Evolutionary conservation across 495 filamentous ascomycete genomes (phyloP).

Genomic region (Sporormia fimetaria): DNA sequence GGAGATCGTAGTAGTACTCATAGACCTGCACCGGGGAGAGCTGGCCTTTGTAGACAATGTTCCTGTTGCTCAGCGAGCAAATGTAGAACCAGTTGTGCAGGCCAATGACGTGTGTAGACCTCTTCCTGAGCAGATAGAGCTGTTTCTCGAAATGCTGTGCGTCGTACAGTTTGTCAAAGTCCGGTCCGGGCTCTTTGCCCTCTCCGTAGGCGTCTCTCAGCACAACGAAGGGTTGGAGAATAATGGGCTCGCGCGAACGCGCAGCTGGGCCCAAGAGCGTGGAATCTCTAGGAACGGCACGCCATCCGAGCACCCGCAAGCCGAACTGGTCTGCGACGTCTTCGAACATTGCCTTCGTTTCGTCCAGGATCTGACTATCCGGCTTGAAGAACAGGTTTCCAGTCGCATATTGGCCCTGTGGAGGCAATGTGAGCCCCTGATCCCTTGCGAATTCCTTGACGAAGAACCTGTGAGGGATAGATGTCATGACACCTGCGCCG

Average conservation of each 20-base stretch:
- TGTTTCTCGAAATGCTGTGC: constrained; percentile 82
- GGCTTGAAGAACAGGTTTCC: constrained; percentile 99
- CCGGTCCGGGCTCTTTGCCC: constrained; percentile 69
- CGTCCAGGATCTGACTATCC: constrained; percentile 71
- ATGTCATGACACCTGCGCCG: constrained; percentile 98
- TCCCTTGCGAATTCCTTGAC: constrained; percentile 94
- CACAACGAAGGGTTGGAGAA: constrained; percentile 94
- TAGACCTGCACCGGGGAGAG: constrained; percentile 96
- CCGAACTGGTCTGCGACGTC: constrained; percentile 79
- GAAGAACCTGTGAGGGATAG: constrained; percentile 97
- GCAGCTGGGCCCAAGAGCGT: constrained; percentile 88
- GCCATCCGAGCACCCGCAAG: constrained; percentile 90
- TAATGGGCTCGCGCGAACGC: constrained; percentile 82
- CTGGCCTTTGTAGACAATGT: constrained; percentile 99
- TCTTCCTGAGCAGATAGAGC: constrained; percentile 89
- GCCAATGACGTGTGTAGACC: constrained; percentile 85
- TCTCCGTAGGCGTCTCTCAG: constrained; percentile 73
- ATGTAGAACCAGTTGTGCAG: constrained; percentile 99
- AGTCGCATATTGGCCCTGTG: constrained; percentile 87
- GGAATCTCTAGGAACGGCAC: constrained; percentile 88
- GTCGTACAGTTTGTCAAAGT: constrained; percentile 71
- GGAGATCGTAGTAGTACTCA: constrained; percentile 95
- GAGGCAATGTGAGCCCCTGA: constrained; percentile 72
- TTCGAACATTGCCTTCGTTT: constrained; percentile 82
- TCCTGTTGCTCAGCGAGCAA: constrained; percentile 94